Conservation (phyloP, 1,284 basidiomycete species). For the Lentinula novae-zelandiae region DNA sequence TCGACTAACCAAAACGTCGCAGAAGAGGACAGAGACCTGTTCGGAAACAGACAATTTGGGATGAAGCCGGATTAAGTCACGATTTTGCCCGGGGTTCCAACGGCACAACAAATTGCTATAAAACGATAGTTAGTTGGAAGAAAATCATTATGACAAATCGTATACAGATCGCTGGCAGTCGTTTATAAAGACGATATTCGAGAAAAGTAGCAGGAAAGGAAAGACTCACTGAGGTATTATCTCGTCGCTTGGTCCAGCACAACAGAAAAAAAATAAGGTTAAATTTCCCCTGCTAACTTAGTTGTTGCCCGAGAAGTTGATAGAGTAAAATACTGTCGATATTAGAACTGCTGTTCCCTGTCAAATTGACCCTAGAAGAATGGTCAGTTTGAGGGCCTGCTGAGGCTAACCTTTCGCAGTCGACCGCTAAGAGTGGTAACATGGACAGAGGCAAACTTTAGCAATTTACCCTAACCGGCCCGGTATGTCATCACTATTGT, state of each 20-base stretch:
- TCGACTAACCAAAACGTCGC: background rate
- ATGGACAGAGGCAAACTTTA: background rate
- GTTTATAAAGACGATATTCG: background rate
- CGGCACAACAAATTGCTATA: background rate
- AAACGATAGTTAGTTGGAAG: background rate
- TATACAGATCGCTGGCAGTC: background rate
- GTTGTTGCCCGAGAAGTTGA: background rate
- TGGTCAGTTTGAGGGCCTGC: background rate
- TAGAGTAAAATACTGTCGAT: background rate
- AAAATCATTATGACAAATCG: background rate
- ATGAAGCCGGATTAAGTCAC: background rate
- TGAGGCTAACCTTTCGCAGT: slow-evolving; percentile 1
- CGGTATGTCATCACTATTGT: background rate
- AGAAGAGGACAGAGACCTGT: background rate
- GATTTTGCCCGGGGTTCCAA: background rate
- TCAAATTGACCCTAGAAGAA: background rate
- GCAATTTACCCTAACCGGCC: background rate
- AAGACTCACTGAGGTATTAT: background rate
- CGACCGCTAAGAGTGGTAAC: background rate
- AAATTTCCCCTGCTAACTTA: background rate
- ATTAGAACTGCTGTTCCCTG: background rate
- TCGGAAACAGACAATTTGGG: background rate
- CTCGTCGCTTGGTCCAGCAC: background rate
- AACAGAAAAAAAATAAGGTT: background rate
- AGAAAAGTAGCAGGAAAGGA: background rate